phyloP scores from a whole-genome alignment of 192 early-diverging fungal genomes.

The Lunasporangiospora selenospora region DNA sequence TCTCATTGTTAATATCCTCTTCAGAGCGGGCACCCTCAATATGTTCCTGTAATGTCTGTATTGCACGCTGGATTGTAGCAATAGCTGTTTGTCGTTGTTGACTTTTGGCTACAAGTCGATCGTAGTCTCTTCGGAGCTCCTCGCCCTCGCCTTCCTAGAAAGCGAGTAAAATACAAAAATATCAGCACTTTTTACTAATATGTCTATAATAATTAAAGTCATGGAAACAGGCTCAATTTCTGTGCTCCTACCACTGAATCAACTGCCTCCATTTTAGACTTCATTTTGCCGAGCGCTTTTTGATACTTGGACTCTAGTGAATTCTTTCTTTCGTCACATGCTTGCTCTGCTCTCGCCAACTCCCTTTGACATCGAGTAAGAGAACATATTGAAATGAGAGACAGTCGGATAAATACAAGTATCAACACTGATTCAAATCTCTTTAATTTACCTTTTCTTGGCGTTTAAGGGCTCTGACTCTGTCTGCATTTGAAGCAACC shows the following conservation, averaged over 20 bases:
- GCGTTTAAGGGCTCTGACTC: slow-evolving; percentile 47
- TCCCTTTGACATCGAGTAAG: background rate
- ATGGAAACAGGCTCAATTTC: no score
- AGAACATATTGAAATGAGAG: background rate
- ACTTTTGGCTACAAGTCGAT: slow-evolving; percentile 36
- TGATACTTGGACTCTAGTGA: no score
- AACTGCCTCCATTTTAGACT: slow-evolving; percentile 9
- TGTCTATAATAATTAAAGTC: no score
- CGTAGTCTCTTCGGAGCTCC: slow-evolving; percentile 34
- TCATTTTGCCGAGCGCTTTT: no score
- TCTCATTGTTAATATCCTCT: slow-evolving; percentile 17
- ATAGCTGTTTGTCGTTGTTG: slow-evolving; percentile 39
- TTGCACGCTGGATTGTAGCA: slow-evolving; percentile 32
- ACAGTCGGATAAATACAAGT: background rate
- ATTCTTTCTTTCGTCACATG: no score
- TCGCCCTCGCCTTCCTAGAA: slow-evolving; percentile 44
- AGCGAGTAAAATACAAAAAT: no score
- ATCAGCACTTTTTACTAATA: no score
- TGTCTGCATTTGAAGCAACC: slow-evolving; percentile 47
- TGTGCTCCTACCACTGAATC: no score
- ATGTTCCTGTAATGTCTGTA: slow-evolving; percentile 32
- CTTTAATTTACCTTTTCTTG: slow-evolving; percentile 32
- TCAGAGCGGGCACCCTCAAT: slow-evolving; percentile 22
- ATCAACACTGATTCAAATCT: background rate
- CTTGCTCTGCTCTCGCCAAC: no score